Base-by-base conservation (phyloP, 1,284 basidiomycete genomes). In the Ustilago tritici region DNA sequence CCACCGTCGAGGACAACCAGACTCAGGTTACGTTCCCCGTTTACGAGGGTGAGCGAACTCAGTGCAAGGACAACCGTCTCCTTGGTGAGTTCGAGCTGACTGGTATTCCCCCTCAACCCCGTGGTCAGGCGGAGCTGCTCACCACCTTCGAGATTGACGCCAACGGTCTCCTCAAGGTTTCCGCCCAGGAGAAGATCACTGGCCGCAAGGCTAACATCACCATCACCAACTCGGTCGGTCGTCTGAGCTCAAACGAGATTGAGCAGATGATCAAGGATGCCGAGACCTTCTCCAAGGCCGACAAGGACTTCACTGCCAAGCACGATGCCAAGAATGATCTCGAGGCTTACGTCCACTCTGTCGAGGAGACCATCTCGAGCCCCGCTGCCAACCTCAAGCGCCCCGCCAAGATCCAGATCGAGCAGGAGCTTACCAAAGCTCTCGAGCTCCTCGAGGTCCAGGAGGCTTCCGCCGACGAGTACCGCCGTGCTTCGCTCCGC, bases 241-340 rank as follows among this genome's bases (percentile, higher is more conserved):
- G 84, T 54, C 78, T 86, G 31, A 79, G 76, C 62, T 80, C 76
- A 35, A 82, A 80, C 56, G 84, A 86, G 80, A 86, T 86, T 63
- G 84, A 86, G 73, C 84, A 86, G 81, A 86, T 86, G 84, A 85
- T 86, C 84, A 85, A 85, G 82, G 84, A 86, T 63, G 82, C 82
- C 70, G 84, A 86, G 79, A 79, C 80, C 62, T 86, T 85, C 84
- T 84, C 83, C 82, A 80, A 82, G 71, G 78, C 81, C 56, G 84
- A 85, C 82, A 81, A 82, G 70, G 84, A 85, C 80, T 85, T 85
- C 83, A 83, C 83, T 64, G 84, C 84, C 58, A 81, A 82, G 70
- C 84, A 85, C 82, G 84, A 85, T 75, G 81, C 83, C 63, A 76
- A 78, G 68, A 82, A 84, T 78, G 84, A 85, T 79, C 80, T 85